Base-by-base conservation (phyloP, 1,139 yeast species). In the Geotrichum armillariae region DNA sequence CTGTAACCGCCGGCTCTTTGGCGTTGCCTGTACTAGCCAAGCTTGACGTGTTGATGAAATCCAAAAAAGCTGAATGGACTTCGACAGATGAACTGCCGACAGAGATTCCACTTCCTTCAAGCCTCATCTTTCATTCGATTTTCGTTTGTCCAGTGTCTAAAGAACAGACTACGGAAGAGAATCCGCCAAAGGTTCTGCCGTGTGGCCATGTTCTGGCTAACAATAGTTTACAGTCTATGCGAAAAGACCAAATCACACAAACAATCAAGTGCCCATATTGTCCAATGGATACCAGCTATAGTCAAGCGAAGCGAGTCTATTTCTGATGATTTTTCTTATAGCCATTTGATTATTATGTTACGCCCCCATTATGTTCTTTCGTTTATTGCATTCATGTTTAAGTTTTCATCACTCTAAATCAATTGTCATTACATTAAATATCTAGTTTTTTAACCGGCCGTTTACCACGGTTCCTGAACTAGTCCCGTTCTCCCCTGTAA, bases 61-160 rank as follows among this genome's bases (percentile, higher is more conserved):
- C 71, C 58, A 67, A 74, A n/a, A 68, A 70, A 33, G 73, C 82
- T 6, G 82, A 77, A 53, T 80, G 85, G 85, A 72, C 82, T 1
- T 71, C 80, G 0, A 64, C 68, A 32, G 72, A 77, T 55, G 86
- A 82, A 62, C 63, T 82, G 27, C 86, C 87, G 2, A 79, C 82
- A 47, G 85, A 79, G 54, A 74, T 80, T 35, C 74, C 75, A 27
- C 65, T 82, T 25, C 87, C 88, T 0, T 65, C 66, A 0, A 67
- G 67, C 29, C 65, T 79, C 44, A 72, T 72, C 44, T 86, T 82
- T 67, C 97, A 90, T 66, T 88, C 95, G 0, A 82, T 90, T 2
- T 90, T 89, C 66, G 90, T 89, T 3, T 90, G 97, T 65, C 97
- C 97, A 0, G 91, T 90, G 1, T 79, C 93, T 6, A 86, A 88